Percentiles rank a stretch among this genome's conserved stretches.
These are phyloP conservation scores for Proliferodiscus dingleyae DNA, from an alignment of 2,329 filamentous ascomycete species.

Conservation along the genomic window DNA sequence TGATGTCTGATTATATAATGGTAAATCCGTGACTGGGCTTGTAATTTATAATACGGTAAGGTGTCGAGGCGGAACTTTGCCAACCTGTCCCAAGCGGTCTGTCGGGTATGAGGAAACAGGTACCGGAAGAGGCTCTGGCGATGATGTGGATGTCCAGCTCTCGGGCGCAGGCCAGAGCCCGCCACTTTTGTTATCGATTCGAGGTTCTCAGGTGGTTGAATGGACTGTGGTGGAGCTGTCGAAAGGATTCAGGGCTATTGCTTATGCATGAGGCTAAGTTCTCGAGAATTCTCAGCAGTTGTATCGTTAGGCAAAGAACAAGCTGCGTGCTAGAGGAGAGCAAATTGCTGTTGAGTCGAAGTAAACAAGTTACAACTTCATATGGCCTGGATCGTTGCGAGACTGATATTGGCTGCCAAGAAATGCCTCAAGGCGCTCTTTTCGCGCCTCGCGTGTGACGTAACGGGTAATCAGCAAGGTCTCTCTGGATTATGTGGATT, in stretches of 20 bases:
- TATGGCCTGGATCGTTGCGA: no score
- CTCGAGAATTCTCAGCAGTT: not conserved
- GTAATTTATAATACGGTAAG: slow-evolving; percentile 64
- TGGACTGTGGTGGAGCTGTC: not conserved
- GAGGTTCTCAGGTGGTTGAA: not conserved
- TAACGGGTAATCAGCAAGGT: no score
- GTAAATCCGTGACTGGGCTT: slow-evolving; percentile 72
- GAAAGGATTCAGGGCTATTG: not conserved
- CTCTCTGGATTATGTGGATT: no score
- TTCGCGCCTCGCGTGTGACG: not conserved
- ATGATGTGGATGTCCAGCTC: slow-evolving; percentile 35
- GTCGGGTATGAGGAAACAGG: slow-evolving; percentile 60
- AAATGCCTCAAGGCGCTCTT: not conserved
- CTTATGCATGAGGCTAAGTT: not conserved
- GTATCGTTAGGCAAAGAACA: not conserved
- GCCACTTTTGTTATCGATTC: slow-evolving; percentile 24
- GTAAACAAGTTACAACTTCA: not conserved
- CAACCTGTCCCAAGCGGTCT: slow-evolving; percentile 61
- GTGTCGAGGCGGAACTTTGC: slow-evolving; percentile 70
- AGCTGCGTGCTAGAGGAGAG: not conserved
- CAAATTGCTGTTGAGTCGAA: not conserved
- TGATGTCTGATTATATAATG: slow-evolving; percentile 65
- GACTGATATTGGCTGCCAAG: slow-evolving; percentile 2
- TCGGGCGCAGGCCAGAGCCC: slow-evolving; percentile 19
- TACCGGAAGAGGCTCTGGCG: slow-evolving; percentile 54